phyloP scores from a whole-genome alignment of 768 basidiomycete genomes.

The Hygrocybe punicea region DNA sequence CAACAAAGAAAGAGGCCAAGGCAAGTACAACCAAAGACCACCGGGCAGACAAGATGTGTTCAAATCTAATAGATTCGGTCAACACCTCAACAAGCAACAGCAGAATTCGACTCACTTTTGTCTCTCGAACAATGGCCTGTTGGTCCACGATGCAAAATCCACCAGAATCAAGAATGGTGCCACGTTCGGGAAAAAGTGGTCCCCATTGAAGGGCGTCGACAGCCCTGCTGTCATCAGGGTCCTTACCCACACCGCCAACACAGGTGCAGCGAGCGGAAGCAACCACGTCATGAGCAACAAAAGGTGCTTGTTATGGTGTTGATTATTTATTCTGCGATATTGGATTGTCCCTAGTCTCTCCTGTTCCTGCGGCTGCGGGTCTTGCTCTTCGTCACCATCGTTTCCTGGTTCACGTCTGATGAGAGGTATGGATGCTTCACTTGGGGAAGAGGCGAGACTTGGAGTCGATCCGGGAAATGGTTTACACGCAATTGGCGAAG shows the following conservation, averaged over 20 bases:
- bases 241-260: conserved; percentile 85
- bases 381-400: too few relatives aligned
- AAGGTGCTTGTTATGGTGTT: conserved; percentile 56
- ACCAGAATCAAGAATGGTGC: conserved; percentile 63
- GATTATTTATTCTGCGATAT: conserved; percentile 25
- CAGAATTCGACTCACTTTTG: conserved; percentile 35
- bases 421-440: background rate
- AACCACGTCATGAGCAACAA: conserved; percentile 78
- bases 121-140: conserved; percentile 40
- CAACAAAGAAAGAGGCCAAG: conserved; percentile 56
- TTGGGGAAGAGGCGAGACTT: background rate
- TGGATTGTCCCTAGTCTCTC: background rate
- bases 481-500: conserved; percentile 29
- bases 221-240: conserved; percentile 78
- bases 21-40: conserved; percentile 56
- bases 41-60: conserved; percentile 41
- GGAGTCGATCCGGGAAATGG: conserved; percentile 11
- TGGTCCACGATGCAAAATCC: conserved; percentile 55
- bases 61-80: conserved; percentile 33
- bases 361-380: background rate
- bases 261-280: conserved; percentile 71
- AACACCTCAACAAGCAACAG: conserved; percentile 6
- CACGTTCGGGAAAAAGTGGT: conserved; percentile 67
- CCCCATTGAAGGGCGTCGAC: conserved; percentile 76
- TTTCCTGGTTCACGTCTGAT: background rate